Evolutionary conservation across 2,329 filamentous ascomycete genomes (phyloP).

Genomic region (Nothophoma quercina): DNA sequence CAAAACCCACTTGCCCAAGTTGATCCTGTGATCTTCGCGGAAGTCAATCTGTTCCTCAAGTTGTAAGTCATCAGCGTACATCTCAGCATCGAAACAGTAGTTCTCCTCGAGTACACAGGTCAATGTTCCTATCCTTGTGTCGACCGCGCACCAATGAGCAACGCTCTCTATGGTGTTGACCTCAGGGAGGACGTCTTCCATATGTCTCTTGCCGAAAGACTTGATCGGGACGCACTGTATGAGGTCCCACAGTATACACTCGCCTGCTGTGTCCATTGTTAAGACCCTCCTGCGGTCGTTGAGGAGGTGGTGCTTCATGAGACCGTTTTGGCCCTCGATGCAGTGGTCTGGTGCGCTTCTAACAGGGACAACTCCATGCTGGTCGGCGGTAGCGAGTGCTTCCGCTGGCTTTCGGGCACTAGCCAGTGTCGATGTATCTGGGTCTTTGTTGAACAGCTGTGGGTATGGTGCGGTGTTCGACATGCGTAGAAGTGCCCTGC

Average conservation of each 20-base stretch:
- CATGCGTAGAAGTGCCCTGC: conserved; percentile 79
- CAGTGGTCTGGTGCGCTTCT: conserved; percentile 56
- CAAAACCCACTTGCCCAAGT: conserved; percentile 94
- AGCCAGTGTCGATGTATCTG: conserved; percentile 62
- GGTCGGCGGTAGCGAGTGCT: conserved; percentile 54
- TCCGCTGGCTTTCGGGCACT: conserved; percentile 67
- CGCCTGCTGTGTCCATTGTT: conserved; percentile 92
- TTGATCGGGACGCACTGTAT: conserved; percentile 88
- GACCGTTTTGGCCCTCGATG: conserved; percentile 92
- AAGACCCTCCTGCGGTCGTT: conserved; percentile 90
- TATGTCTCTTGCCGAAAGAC: conserved; percentile 91
- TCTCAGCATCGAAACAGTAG: conserved; percentile 96
- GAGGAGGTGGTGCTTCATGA: conserved; percentile 91
- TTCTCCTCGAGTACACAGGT: conserved; percentile 92
- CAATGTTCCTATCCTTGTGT: conserved; percentile 89
- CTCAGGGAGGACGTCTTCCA: conserved; percentile 88
- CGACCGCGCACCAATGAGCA: conserved; percentile 94
- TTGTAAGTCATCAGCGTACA: conserved; percentile 90
- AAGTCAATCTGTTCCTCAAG: conserved; percentile 80
- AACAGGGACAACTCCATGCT: conserved; percentile 46
- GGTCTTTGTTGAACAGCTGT: conserved; percentile 59
- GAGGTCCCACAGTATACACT: conserved; percentile 94
- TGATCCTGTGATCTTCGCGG: conserved; percentile 93
- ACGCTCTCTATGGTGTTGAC: conserved; percentile 90
- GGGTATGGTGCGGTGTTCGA: conserved; percentile 86